phyloP scores from a whole-genome alignment of 2,329 filamentous ascomycete genomes.

The Tympanopsis confertula region DNA sequence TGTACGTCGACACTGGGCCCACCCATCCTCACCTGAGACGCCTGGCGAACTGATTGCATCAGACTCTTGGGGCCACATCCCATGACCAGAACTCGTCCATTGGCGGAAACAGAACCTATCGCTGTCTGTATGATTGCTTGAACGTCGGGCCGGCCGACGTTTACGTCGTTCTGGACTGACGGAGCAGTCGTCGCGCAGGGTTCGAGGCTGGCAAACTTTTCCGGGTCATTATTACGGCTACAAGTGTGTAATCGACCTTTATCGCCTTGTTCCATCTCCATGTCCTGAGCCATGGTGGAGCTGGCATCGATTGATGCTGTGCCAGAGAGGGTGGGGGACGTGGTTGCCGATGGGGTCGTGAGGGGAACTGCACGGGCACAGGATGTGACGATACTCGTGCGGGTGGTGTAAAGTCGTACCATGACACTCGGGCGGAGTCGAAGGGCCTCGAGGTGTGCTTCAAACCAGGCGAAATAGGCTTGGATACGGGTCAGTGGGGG shows the following conservation, averaged over 20 bases:
- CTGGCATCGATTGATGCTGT: conserved; percentile 3
- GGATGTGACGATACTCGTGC: conserved; percentile 12
- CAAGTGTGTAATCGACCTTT: too few relatives aligned
- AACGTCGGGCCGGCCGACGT: conserved; percentile 27
- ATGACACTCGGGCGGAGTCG: background rate
- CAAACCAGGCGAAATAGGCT: background rate
- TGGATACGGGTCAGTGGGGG: too few relatives aligned
- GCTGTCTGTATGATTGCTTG: conserved; percentile 22
- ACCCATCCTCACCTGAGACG: conserved; percentile 26
- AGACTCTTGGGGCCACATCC: conserved; percentile 34
- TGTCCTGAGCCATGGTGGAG: conserved; percentile 1
- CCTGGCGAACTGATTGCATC: conserved; percentile 29
- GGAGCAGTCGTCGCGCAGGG: background rate
- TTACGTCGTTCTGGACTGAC: conserved; percentile 14
- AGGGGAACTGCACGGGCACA: conserved; percentile 25
- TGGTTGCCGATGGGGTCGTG: conserved; percentile 24
- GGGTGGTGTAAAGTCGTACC: background rate
- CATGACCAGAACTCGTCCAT: conserved; percentile 29
- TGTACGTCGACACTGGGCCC: conserved; percentile 38
- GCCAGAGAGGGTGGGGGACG: conserved; percentile 16
- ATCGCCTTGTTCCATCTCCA: too few relatives aligned
- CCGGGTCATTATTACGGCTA: too few relatives aligned
- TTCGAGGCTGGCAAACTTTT: background rate
- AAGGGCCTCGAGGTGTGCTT: background rate
- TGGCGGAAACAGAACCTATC: conserved; percentile 16